Percentiles rank a stretch among this genome's conserved stretches.
Evolutionary conservation across 1,139 yeast species (phyloP).

Genomic region (Yamadazyma sp.): DNA sequence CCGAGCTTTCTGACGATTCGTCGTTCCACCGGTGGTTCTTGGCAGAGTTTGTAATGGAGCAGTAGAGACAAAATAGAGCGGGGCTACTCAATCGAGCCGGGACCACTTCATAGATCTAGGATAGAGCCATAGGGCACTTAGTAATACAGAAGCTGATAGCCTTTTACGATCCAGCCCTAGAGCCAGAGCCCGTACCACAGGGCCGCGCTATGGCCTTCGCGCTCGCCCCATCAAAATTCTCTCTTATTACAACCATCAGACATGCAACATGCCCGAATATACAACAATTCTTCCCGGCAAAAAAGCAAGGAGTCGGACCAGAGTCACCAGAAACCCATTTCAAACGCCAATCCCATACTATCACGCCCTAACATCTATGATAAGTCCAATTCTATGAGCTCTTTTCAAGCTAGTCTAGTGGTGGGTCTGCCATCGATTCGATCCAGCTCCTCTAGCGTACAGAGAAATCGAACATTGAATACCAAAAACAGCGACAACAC

Average conservation of each 20-base stretch:
- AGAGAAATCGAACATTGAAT: constrained; percentile 10
- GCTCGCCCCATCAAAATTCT: not conserved
- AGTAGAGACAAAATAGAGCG: too few relatives aligned
- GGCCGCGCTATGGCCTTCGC: too few relatives aligned
- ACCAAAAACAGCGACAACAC: constrained; percentile 16
- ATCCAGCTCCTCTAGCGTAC: constrained; percentile 17
- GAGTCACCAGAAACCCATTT: not conserved
- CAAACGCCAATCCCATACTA: not conserved
- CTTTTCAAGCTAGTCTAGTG: constrained; percentile 22
- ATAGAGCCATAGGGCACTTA: too few relatives aligned
- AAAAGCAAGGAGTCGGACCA: not conserved
- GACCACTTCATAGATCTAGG: too few relatives aligned
- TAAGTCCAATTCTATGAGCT: constrained; percentile 17
- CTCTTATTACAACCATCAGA: not conserved
- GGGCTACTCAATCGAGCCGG: too few relatives aligned
- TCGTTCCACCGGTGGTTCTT: constrained; percentile 76
- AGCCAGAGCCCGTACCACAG: too few relatives aligned
- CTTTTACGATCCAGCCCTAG: too few relatives aligned
- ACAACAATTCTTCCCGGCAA: constrained; percentile 10
- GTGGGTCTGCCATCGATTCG: constrained; percentile 17
- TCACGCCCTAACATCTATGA: not conserved
- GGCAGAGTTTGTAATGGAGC: constrained; percentile 47
- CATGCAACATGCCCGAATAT: constrained; percentile 34
- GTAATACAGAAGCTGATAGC: too few relatives aligned
- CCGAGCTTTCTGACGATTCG: constrained; percentile 62